Percentiles rank a stretch among this genome's conserved stretches.
Evolutionary conservation across 306 rosid genomes (phyloP).

Genomic region (Cyclanthera cordifolia): DNA sequence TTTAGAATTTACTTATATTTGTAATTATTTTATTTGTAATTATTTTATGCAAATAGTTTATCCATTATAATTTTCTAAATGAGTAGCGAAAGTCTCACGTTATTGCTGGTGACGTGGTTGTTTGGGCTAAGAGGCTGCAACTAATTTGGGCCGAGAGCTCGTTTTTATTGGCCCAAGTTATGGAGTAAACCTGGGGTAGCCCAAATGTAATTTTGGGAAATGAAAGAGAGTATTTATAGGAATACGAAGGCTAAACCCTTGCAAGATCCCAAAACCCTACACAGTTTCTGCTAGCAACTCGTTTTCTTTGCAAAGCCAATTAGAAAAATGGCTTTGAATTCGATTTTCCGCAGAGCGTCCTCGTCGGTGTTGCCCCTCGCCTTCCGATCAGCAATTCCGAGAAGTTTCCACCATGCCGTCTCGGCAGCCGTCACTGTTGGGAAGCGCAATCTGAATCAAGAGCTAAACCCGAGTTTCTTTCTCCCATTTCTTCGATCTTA

Average conservation of each 20-base stretch:
- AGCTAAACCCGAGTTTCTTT: conserved; percentile 16
- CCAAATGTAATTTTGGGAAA: too few relatives aligned
- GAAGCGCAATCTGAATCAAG: conserved; percentile 12
- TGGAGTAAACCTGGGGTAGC: too few relatives aligned
- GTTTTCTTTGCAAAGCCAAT: neutral
- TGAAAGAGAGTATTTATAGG: neutral
- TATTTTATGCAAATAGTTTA: too few relatives aligned
- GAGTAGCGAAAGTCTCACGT: too few relatives aligned
- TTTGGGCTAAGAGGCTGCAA: too few relatives aligned
- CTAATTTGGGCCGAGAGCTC: neutral
- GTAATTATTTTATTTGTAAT: too few relatives aligned
- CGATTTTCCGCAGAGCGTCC: conserved; percentile 53
- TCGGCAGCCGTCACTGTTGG: conserved; percentile 21
- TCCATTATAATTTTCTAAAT: too few relatives aligned
- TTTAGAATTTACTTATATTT: too few relatives aligned
- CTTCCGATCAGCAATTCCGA: conserved; percentile 31
- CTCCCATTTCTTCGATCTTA: conserved; percentile 36
- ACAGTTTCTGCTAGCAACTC: neutral
- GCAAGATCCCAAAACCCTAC: neutral
- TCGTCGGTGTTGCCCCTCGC: conserved; percentile 33
- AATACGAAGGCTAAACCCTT: neutral
- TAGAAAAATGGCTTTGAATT: conserved; percentile 47
- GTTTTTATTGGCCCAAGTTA: neutral
- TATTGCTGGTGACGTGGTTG: too few relatives aligned
- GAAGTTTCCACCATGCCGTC: conserved; percentile 33